A percentile compares a stretch with the other conserved stretches of the same genome.
Evolutionary conservation across 2,329 filamentous ascomycete genomes (phyloP).

Genomic region (Aureobasidium sp.): DNA sequence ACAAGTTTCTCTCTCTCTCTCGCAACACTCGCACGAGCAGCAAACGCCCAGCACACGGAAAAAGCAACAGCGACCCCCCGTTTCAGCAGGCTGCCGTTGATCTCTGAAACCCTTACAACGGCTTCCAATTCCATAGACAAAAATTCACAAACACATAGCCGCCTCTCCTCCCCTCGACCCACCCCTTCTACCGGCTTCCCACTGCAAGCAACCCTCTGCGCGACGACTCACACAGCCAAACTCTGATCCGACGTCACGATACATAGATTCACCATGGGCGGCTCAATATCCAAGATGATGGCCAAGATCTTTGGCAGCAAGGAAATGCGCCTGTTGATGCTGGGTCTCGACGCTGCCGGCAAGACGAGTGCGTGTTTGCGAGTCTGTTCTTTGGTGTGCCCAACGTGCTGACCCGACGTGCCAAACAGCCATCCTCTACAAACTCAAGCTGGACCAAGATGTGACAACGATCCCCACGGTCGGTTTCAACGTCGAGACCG

Average conservation of each 20-base stretch:
- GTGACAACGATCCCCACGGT: slow-evolving; percentile 99
- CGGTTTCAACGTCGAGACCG: slow-evolving; percentile 99
- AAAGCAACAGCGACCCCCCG: neutral
- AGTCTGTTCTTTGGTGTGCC: neutral
- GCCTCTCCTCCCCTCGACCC: neutral
- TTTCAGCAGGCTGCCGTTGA: slow-evolving; percentile 10
- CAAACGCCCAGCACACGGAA: neutral
- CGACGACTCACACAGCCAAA: neutral
- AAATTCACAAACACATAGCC: neutral
- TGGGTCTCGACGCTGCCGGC: slow-evolving; percentile 92
- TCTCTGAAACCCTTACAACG: neutral
- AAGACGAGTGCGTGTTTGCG: slow-evolving; percentile 62
- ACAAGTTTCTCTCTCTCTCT: neutral
- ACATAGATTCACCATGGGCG: slow-evolving; percentile 63
- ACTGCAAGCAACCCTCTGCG: neutral
- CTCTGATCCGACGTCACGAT: neutral
- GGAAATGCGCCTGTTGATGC: slow-evolving; percentile 97
- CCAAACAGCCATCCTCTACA: slow-evolving; percentile 76
- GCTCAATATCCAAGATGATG: slow-evolving; percentile 87
- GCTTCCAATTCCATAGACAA: neutral
- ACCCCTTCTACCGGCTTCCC: neutral
- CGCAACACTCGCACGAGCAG: neutral
- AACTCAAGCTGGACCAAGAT: slow-evolving; percentile 98
- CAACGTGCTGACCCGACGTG: neutral
- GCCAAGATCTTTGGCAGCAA: slow-evolving; percentile 98